A percentile compares a stretch with the other conserved stretches of the same genome.
Evolutionary conservation across 345 rosid species (phyloP).

Genomic region (Rubroshorea leprosula): DNA sequence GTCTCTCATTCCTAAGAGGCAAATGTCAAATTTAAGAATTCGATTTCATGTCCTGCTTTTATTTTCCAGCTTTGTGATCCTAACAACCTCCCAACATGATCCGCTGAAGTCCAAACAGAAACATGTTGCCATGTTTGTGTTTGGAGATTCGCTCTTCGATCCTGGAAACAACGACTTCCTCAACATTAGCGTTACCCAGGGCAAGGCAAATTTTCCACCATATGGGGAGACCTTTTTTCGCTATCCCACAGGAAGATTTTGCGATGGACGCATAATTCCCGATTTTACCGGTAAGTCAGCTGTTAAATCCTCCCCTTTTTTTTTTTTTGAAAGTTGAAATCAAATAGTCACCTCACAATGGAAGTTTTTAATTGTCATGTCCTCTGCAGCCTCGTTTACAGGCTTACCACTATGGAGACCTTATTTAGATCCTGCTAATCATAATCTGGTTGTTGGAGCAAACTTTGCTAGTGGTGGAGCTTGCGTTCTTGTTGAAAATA

Average conservation of each 20-base stretch:
- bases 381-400: not conserved
- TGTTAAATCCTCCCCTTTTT: too few relatives aligned
- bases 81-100: not conserved
- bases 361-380: too few relatives aligned
- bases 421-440: not conserved
- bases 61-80: not conserved
- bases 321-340: too few relatives aligned
- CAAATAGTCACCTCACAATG: too few relatives aligned
- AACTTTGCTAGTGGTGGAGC: slow-evolving; percentile 1
- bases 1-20: too few relatives aligned
- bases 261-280: slow-evolving; percentile 1
- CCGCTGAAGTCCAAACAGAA: not conserved
- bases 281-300: not conserved
- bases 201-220: not conserved
- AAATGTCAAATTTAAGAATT: too few relatives aligned
- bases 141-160: slow-evolving; percentile 5
- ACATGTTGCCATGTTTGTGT: slow-evolving; percentile 6
- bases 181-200: not conserved
- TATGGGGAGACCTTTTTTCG: not conserved
- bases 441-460: not conserved
- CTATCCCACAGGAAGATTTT: not conserved
- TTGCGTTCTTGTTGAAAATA: too few relatives aligned
- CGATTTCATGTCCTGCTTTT: not conserved
- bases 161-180: slow-evolving; percentile 11
- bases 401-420: not conserved